Evolutionary conservation across 2,329 filamentous ascomycete species (phyloP).

Genomic region (Nemania sp.): DNA sequence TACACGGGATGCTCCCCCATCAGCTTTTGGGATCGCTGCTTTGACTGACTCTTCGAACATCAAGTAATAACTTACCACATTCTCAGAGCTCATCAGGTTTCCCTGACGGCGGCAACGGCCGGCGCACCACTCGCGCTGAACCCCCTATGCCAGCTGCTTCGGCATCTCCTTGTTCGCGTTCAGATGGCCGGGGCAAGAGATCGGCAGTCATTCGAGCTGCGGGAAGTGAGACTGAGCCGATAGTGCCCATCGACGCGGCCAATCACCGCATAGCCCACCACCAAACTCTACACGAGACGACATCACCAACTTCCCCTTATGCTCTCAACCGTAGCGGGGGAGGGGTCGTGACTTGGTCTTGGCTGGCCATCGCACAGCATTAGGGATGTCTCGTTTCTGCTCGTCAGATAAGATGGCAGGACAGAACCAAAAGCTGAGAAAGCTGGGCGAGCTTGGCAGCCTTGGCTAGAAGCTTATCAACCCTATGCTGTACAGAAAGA

Average conservation of each 20-base stretch:
- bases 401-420: conserved; percentile 22
- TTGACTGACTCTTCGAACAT: background rate
- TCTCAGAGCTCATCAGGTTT: background rate
- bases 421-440: conserved; percentile 12
- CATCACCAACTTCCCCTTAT: conserved; percentile 22
- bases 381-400: conserved; percentile 2
- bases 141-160: background rate
- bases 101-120: background rate
- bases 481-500: conserved; percentile 2
- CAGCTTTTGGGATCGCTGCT: conserved; percentile 3
- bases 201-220: conserved; percentile 11
- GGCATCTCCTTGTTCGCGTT: background rate
- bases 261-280: conserved; percentile 6
- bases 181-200: conserved; percentile 8
- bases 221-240: conserved; percentile 9
- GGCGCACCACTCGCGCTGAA: conserved; percentile 4
- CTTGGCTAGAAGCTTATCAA: conserved; percentile 26
- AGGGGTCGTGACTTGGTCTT: background rate
- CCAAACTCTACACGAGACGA: background rate
- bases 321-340: conserved; percentile 1
- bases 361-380: conserved; percentile 11
- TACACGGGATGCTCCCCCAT: conserved; percentile 11
- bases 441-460: conserved; percentile 19
- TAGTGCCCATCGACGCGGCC: background rate
- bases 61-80: conserved; percentile 2